phyloP scores from a whole-genome alignment of 345 rosid genomes.

The Arabidopsis thaliana region TAIR10.1 NC_003070.9:29924001-29924500 shows the following conservation, averaged over 20 bases:
- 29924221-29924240: slow-evolving; percentile 32
- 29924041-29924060: no score
- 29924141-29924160: not conserved
- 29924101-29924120: not conserved
- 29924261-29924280: slow-evolving; percentile 27
- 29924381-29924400: slow-evolving; percentile 84
- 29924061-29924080: no score
- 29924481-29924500: slow-evolving; percentile 87
- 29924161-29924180: slow-evolving; percentile 15
- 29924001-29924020: no score
- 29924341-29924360: slow-evolving; percentile 59
- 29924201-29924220: slow-evolving; percentile 26
- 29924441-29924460: slow-evolving; percentile 84
- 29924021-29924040: no score
- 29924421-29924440: slow-evolving; percentile 88
- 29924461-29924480: slow-evolving; percentile 86
- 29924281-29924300: slow-evolving; percentile 35
- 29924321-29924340: slow-evolving; percentile 13
- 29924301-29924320: slow-evolving; percentile 28
- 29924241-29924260: slow-evolving; percentile 27
- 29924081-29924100: no score
- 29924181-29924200: slow-evolving; percentile 9
- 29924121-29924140: slow-evolving; percentile 15
- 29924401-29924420: slow-evolving; percentile 94
- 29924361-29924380: slow-evolving; percentile 87